phyloP scores from a whole-genome alignment of 495 filamentous ascomycete genomes.

The Sordaria brevicollis region DNA sequence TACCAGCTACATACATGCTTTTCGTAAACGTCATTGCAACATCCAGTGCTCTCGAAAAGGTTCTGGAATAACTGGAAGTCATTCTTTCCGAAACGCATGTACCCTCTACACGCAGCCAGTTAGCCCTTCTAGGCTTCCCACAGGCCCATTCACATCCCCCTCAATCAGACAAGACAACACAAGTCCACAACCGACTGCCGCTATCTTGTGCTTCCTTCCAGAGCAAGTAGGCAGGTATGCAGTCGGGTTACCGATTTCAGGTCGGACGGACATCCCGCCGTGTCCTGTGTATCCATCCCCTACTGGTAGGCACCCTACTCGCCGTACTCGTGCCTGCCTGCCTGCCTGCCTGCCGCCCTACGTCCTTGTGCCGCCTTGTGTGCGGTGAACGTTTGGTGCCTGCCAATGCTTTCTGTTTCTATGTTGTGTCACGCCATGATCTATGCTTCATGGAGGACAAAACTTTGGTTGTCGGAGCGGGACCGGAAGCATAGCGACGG shows the following conservation, averaged over 20 bases:
- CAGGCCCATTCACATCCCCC: background rate
- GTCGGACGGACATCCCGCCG: background rate
- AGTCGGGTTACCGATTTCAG: background rate
- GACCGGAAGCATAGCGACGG: background rate
- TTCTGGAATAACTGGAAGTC: background rate
- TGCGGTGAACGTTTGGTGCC: background rate
- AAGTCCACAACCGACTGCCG: background rate
- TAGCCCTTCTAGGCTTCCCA: background rate
- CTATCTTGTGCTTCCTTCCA: background rate
- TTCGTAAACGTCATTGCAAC: background rate
- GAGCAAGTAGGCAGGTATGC: too few species aligned
- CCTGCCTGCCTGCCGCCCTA: background rate
- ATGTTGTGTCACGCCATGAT: background rate
- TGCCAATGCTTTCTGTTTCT: background rate
- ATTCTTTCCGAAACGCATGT: background rate
- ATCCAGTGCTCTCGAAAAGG: background rate
- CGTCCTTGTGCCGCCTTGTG: background rate
- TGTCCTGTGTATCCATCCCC: background rate
- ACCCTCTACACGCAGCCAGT: background rate
- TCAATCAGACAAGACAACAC: background rate
- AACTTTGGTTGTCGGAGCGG: background rate
- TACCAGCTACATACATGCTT: background rate
- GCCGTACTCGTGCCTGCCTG: background rate
- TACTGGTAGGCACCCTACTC: background rate
- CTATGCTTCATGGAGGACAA: background rate